These are phyloP conservation scores for Panicum miliaceum DNA, from an alignment of 176 grass and related monocot genomes.

Conservation along the genomic window DNA sequence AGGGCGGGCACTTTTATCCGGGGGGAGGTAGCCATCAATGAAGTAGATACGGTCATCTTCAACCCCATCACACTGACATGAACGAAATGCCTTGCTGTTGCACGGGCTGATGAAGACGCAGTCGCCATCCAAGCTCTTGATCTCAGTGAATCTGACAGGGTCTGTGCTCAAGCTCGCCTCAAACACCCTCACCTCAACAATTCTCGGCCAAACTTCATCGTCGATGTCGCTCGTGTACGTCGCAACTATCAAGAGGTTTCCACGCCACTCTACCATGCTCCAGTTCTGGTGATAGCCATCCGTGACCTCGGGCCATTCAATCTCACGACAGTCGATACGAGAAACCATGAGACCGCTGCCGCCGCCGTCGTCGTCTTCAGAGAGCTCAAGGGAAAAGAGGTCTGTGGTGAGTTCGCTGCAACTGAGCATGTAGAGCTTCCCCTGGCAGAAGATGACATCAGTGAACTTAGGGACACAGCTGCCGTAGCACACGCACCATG, in stretches of 20 bases:
- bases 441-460: conserved; percentile 6
- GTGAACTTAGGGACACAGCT: not conserved
- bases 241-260: not conserved
- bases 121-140: conserved; percentile 15
- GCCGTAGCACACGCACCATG: conserved; percentile 11
- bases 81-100: not conserved
- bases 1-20: not conserved
- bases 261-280: conserved; percentile 24
- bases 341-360: not conserved
- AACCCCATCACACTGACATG: conserved; percentile 11
- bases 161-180: conserved; percentile 21
- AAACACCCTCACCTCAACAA: not conserved
- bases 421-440: conserved; percentile 32
- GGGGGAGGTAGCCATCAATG: conserved; percentile 16
- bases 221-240: not conserved
- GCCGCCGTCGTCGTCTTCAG: too few species aligned
- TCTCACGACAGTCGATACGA: not conserved
- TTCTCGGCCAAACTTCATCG: not conserved
- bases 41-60: conserved; percentile 40
- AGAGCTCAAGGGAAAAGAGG: not conserved
- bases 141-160: conserved; percentile 22
- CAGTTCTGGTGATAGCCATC: not conserved
- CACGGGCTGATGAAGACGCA: conserved; percentile 8
- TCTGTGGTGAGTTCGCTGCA: not conserved
- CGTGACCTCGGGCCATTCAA: not conserved